Percentiles rank a stretch among this genome's conserved stretches.
Evolutionary conservation across 176 grass and related monocot species (phyloP).

Genomic region (Areca catechu): DNA sequence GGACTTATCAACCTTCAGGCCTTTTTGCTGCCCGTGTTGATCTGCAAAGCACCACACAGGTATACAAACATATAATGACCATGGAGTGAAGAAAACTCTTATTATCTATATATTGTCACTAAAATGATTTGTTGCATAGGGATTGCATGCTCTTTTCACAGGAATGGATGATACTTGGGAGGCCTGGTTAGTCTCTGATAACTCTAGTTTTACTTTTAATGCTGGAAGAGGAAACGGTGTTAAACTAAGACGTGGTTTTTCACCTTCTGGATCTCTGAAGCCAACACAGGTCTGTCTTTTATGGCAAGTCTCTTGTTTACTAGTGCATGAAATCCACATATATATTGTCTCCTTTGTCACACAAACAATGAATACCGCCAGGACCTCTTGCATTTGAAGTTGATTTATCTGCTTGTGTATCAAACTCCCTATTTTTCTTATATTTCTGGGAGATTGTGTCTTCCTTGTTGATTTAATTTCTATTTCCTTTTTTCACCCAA

Average conservation of each 20-base stretch:
- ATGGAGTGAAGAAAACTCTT: constrained; percentile 10
- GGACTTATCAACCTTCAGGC: constrained; percentile 93
- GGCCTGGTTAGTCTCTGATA: constrained; percentile 75
- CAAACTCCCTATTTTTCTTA: no score
- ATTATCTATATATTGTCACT: constrained; percentile 9
- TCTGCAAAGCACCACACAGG: constrained; percentile 58
- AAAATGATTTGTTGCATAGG: constrained; percentile 39
- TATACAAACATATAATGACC: constrained; percentile 28
- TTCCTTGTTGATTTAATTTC: no score
- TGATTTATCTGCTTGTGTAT: no score
- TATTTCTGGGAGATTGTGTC: no score
- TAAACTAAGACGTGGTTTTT: constrained; percentile 90
- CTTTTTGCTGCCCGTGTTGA: constrained; percentile 88
- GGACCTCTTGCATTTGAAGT: no score
- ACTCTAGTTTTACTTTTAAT: constrained; percentile 39
- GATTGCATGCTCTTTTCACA: constrained; percentile 84
- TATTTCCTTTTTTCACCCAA: no score
- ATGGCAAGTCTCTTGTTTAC: background rate
- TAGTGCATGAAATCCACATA: no score
- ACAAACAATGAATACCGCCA: no score
- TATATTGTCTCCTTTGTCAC: no score
- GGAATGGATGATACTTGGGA: constrained; percentile 96
- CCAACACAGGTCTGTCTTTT: constrained; percentile 64
- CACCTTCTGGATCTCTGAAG: constrained; percentile 56
- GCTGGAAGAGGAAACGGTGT: constrained; percentile 43